Percentiles rank a stretch among this genome's conserved stretches.
Conservation (phyloP, 208 protist species). For the Naegleria gruberi region DNA sequence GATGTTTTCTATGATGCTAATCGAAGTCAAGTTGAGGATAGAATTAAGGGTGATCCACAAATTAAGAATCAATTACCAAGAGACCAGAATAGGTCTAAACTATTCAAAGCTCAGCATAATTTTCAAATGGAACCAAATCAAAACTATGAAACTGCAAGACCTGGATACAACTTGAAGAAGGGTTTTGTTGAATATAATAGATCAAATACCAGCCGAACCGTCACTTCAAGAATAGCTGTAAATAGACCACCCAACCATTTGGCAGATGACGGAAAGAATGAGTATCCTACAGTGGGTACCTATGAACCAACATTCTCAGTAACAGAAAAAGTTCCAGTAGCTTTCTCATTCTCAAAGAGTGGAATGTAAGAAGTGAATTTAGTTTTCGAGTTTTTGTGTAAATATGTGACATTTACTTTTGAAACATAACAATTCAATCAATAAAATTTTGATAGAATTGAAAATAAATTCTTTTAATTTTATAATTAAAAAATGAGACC, state of each 20-base stretch:
- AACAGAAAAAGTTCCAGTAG: neutral
- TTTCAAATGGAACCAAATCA: neutral
- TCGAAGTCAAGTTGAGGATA: neutral
- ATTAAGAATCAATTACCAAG: neutral
- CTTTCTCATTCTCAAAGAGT: neutral
- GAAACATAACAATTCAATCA: too few relatives aligned
- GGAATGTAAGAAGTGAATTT: too few relatives aligned
- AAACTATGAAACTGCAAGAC: neutral
- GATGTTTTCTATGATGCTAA: neutral
- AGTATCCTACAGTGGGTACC: neutral
- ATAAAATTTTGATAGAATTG: too few relatives aligned
- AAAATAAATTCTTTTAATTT: too few relatives aligned
- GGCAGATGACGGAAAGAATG: neutral
- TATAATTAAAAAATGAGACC: neutral
- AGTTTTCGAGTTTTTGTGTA: too few relatives aligned
- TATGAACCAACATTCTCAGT: neutral
- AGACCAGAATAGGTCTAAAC: neutral
- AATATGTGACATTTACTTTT: too few relatives aligned
- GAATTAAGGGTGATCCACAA: neutral
- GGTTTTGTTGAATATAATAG: neutral
- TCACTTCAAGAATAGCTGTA: neutral
- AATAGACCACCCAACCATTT: neutral
- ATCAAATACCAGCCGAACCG: too few relatives aligned
- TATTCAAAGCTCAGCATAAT: neutral
- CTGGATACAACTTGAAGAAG: neutral